These are phyloP conservation scores for Dryas octopetala DNA, from an alignment of 306 rosid genomes.

Conservation along the genomic window DNA sequence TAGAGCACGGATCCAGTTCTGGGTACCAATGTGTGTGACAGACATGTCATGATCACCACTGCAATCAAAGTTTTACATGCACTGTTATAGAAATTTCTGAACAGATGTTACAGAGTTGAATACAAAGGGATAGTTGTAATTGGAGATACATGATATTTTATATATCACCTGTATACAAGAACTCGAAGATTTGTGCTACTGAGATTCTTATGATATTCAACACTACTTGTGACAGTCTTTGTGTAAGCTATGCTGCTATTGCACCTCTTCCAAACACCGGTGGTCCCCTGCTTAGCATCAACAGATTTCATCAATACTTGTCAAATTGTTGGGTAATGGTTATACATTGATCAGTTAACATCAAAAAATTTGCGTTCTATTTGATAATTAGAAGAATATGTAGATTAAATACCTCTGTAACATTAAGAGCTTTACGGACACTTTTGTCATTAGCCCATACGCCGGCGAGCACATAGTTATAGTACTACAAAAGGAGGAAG, in stretches of 20 bases:
- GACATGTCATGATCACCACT: conserved; percentile 35
- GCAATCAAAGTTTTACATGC: not conserved
- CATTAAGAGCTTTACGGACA: conserved; percentile 26
- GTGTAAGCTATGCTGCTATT: conserved; percentile 32
- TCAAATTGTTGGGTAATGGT: not conserved
- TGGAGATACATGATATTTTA: no score
- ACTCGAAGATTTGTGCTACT: conserved; percentile 23
- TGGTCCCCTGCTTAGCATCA: conserved; percentile 17
- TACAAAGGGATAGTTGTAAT: no score
- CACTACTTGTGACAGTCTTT: conserved; percentile 22
- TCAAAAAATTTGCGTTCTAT: not conserved
- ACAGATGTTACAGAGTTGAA: not conserved
- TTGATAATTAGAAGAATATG: not conserved
- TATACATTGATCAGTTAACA: not conserved
- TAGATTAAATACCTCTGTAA: conserved; percentile 15
- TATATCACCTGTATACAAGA: conserved; percentile 32
- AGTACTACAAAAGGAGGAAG: conserved; percentile 13
- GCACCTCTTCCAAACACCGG: conserved; percentile 32
- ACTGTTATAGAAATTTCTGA: not conserved
- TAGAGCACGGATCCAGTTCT: conserved; percentile 24
- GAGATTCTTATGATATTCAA: conserved; percentile 29
- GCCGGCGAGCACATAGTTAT: conserved; percentile 21
- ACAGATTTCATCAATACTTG: not conserved
- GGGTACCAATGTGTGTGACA: conserved; percentile 31
- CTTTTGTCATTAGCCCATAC: conserved; percentile 28